phyloP scores from a whole-genome alignment of 768 basidiomycete genomes.

The Cyclocybe aegerita region DNA sequence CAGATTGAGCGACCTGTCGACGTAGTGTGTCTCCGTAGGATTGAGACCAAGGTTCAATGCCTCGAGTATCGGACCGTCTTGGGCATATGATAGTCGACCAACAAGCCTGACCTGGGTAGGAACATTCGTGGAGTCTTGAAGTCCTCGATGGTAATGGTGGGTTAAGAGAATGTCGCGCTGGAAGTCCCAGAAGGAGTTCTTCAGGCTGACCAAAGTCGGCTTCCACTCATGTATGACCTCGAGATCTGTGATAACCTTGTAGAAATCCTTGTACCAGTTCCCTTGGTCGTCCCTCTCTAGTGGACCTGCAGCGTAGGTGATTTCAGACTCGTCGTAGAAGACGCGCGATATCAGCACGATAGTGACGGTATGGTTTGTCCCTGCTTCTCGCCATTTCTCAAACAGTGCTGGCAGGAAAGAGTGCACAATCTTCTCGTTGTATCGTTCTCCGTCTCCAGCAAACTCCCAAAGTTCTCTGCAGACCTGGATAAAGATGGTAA shows the following conservation, averaged over 20 bases:
- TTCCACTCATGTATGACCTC: conserved; percentile 90
- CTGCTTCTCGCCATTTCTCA: conserved; percentile 76
- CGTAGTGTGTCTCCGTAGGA: conserved; percentile 91
- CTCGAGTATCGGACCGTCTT: conserved; percentile 95
- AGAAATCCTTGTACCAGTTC: conserved; percentile 92
- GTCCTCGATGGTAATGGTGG: conserved; percentile 82
- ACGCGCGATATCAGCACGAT: conserved; percentile 94
- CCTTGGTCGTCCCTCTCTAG: conserved; percentile 74
- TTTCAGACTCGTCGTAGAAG: conserved; percentile 79
- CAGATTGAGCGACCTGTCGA: conserved; percentile 89
- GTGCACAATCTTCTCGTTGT: conserved; percentile 96
- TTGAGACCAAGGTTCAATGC: conserved; percentile 91
- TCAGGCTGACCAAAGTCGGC: conserved; percentile 80
- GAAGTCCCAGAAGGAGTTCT: conserved; percentile 87
- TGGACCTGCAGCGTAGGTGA: conserved; percentile 81
- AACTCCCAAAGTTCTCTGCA: conserved; percentile 97
- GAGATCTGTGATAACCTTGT: conserved; percentile 91
- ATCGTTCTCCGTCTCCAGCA: conserved; percentile 92
- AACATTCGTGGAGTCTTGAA: conserved; percentile 43
- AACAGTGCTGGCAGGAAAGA: conserved; percentile 93
- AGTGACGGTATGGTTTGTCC: conserved; percentile 91
- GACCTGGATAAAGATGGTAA: conserved; percentile 95
- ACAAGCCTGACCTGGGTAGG: conserved; percentile 67
- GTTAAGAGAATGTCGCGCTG: conserved; percentile 89
- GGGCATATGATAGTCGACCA: conserved; percentile 80